Conservation (phyloP, 129 eudicot genomes). For the Escallonia rubra region DNA sequence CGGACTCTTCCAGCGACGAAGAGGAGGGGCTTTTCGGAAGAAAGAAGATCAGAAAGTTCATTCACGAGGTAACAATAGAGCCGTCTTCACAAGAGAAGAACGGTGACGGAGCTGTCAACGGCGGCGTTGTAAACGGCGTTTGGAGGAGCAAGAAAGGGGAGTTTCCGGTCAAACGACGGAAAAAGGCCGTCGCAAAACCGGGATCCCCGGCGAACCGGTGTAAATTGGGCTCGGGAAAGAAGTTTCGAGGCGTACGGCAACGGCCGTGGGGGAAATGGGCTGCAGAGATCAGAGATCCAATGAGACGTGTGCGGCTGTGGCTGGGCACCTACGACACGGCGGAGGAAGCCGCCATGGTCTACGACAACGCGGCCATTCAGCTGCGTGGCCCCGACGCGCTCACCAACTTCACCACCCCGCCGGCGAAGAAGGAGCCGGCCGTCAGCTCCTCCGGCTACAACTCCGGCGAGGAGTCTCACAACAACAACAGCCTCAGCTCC, state of each 20-base stretch:
- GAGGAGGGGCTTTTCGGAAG: slow-evolving; percentile 13
- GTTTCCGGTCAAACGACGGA: slow-evolving; percentile 19
- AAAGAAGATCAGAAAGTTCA: slow-evolving; percentile 49
- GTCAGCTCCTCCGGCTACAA: slow-evolving; percentile 39
- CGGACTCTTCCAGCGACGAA: slow-evolving; percentile 92
- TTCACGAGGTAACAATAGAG: slow-evolving; percentile 59
- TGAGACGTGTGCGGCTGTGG: slow-evolving; percentile 78
- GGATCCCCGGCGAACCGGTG: slow-evolving; percentile 19
- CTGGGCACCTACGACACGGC: slow-evolving; percentile 95
- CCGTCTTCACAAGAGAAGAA: slow-evolving; percentile 6
- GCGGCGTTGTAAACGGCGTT: slow-evolving; percentile 1
- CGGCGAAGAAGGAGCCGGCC: slow-evolving; percentile 5
- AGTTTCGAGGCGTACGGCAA: slow-evolving; percentile 94
- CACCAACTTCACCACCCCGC: slow-evolving; percentile 54
- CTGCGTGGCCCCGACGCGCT: slow-evolving; percentile 95
- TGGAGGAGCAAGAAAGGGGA: background rate
- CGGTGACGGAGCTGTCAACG: slow-evolving; percentile 2
- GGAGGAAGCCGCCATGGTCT: slow-evolving; percentile 99
- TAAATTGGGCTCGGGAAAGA: slow-evolving; percentile 37
- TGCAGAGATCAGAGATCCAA: slow-evolving; percentile 94
- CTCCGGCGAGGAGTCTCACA: slow-evolving; percentile 49
- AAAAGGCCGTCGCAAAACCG: slow-evolving; percentile 6
- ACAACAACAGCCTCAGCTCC: slow-evolving; percentile 24
- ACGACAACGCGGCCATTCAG: slow-evolving; percentile 96
- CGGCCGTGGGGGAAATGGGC: slow-evolving; percentile 99